Base-by-base conservation (phyloP, 371 early-diverging fungal species). In the Mucor saturninus region DNA sequence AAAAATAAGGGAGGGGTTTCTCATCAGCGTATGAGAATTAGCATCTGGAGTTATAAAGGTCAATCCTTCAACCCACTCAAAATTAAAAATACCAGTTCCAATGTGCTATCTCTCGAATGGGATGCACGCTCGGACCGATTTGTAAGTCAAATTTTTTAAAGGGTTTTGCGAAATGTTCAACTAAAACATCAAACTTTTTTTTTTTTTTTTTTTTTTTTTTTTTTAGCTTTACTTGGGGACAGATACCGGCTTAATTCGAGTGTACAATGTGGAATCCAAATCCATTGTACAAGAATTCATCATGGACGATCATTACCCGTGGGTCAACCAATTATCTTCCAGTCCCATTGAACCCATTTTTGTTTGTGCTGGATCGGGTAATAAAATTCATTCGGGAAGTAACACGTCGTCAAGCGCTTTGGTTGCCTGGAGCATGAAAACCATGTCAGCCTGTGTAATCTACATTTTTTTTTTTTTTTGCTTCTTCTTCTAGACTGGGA, bases 341-440 rank as follows among this genome's bases (percentile, higher is more conserved):
- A 85, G 83, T 29, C 89, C 87, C n/a, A 80, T 78, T 3, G 86
- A 84, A 56, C 81, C 85, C 5, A 69, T 85, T 35, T 74, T 86
- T 52, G 80, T 85, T 5, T 83, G 84, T 46, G 74, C 85, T 11
- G 82, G 78, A 1, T 74, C 83, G 11, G 67, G 73, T 42, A 76
- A 68, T 54, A 69, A 67, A 40, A 52, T 75, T 7, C 32, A 42
- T 5, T 50, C 73, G n/a, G 54, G 40, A 11, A 55, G 38, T n/a
- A 54, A 51, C 5, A 73, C 59, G 40, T 11, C 7, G 5, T 66
- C 74, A 38, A 81, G 82, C 38, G 80, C 81, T 6, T 56, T 88
- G 46, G 72, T 85, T 1, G 79, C 85, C 1, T 83, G 86, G 80
- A 83, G 85, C 62, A 77, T 86, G 82, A 88, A 86, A 54, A 77